Conservation (phyloP, 106 monocot species). For the Platanthera zijinensis region DNA sequence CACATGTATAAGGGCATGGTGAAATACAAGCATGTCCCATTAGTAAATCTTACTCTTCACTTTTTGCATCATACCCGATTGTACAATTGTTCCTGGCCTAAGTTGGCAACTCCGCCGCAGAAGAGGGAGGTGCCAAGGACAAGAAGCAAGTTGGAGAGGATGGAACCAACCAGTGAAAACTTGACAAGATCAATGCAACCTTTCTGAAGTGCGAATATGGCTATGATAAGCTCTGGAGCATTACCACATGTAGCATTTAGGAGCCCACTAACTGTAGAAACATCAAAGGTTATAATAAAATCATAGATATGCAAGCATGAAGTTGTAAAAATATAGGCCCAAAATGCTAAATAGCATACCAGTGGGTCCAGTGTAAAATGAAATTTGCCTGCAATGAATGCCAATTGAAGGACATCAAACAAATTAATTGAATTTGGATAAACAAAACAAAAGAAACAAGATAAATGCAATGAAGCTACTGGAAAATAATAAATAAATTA, state of each 20-base stretch:
- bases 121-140: constrained; percentile 75
- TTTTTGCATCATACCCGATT: constrained; percentile 34
- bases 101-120: constrained; percentile 60
- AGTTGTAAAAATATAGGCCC: too few relatives aligned
- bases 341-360: constrained; percentile 25
- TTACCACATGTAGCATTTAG: constrained; percentile 41
- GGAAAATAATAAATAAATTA: too few relatives aligned
- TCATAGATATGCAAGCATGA: too few relatives aligned
- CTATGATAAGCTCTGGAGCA: constrained; percentile 71
- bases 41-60: background rate
- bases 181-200: constrained; percentile 69
- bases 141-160: constrained; percentile 86
- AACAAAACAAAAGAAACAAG: background rate
- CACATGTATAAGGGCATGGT: background rate
- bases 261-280: constrained; percentile 58
- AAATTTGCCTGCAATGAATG: constrained; percentile 55
- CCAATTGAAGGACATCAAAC: background rate
- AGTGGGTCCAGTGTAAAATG: constrained; percentile 65
- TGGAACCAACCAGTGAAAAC: constrained; percentile 62
- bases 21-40: background rate
- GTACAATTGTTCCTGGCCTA: constrained; percentile 45
- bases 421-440: background rate
- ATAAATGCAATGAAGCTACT: background rate
- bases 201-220: constrained; percentile 43
- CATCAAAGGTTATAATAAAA: background rate